Conservation (phyloP, 352 stramenopile genomes). For the Phytophthora melonis region DNA sequence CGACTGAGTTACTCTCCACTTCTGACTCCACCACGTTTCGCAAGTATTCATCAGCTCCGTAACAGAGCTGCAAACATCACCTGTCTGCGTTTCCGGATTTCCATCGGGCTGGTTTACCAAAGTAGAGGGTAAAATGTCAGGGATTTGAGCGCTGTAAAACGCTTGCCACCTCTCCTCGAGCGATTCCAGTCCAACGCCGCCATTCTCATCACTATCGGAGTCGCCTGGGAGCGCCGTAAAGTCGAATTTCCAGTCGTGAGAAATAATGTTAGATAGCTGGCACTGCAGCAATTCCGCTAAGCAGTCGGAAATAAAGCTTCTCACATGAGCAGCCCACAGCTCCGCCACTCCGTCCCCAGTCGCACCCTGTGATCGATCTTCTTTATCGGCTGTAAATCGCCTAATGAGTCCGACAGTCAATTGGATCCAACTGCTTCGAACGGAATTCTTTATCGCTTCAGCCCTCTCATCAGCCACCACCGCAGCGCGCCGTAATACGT, state of each 20-base stretch:
- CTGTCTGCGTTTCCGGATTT: conserved; percentile 7
- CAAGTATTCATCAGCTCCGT: conserved; percentile 31
- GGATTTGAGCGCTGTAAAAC: conserved; percentile 43
- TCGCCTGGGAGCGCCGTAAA: conserved; percentile 20
- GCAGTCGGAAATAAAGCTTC: conserved; percentile 32
- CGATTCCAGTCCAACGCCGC: conserved; percentile 1
- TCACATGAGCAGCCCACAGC: conserved; percentile 31
- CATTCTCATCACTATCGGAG: background rate
- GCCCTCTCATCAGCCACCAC: conserved; percentile 18
- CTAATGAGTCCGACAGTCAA: conserved; percentile 27
- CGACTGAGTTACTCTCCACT: conserved; percentile 28
- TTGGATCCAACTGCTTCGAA: conserved; percentile 28
- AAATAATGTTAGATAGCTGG: conserved; percentile 43
- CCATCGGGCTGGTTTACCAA: conserved; percentile 13
- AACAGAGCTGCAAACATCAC: conserved; percentile 25
- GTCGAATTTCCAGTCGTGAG: conserved; percentile 59
- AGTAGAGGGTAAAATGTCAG: conserved; percentile 47
- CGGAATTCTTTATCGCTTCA: conserved; percentile 19
- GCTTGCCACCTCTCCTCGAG: conserved; percentile 38
- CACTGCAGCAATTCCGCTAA: conserved; percentile 39
- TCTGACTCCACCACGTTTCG: conserved; percentile 24
- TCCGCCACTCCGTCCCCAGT: conserved; percentile 6
- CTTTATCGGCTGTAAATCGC: conserved; percentile 3
- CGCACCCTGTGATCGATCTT: conserved; percentile 3
- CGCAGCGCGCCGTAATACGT: conserved; percentile 17